A percentile compares a stretch with the other conserved stretches of the same genome.
Conservation (phyloP, 257 asterid genomes). For the Thymus mandschuricus region DNA sequence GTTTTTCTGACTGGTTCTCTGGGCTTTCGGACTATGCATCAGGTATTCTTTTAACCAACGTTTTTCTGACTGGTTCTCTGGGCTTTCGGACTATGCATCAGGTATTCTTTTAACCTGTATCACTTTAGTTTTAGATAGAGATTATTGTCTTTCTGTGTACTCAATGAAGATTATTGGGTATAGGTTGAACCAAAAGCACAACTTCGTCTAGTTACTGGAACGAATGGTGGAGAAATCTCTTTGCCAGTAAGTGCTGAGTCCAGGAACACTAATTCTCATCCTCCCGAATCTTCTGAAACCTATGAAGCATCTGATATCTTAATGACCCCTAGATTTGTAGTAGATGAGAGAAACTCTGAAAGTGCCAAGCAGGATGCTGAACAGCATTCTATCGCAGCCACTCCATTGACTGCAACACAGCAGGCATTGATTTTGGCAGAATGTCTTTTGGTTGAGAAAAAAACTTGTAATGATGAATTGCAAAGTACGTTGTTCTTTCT, state of each 20-base stretch:
- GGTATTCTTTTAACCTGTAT: slow-evolving; percentile 46
- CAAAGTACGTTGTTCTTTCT: slow-evolving; percentile 55
- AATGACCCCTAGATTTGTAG: slow-evolving; percentile 73
- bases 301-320: slow-evolving; percentile 77
- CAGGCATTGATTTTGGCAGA: slow-evolving; percentile 84
- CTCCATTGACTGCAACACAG: slow-evolving; percentile 63
- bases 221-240: slow-evolving; percentile 37
- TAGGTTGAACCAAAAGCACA: slow-evolving; percentile 89
- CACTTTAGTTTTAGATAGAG: slow-evolving; percentile 19
- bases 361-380: slow-evolving; percentile 41
- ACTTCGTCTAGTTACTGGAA: slow-evolving; percentile 60
- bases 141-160: slow-evolving; percentile 24
- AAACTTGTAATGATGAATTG: slow-evolving; percentile 73
- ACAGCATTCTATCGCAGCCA: slow-evolving; percentile 42
- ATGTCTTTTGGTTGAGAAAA: slow-evolving; percentile 70
- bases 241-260: slow-evolving; percentile 39
- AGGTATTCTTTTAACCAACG: too few species aligned
- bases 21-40: too few species aligned
- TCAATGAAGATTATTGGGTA: slow-evolving; percentile 34
- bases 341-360: slow-evolving; percentile 44
- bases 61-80: slow-evolving; percentile 59
- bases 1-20: too few species aligned
- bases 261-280: slow-evolving; percentile 33
- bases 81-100: slow-evolving; percentile 92
- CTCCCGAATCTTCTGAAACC: slow-evolving; percentile 55